A percentile compares a stretch with the other conserved stretches of the same genome.
Conservation (phyloP, 1,139 yeast genomes). For the Pichia sp. region DNA sequence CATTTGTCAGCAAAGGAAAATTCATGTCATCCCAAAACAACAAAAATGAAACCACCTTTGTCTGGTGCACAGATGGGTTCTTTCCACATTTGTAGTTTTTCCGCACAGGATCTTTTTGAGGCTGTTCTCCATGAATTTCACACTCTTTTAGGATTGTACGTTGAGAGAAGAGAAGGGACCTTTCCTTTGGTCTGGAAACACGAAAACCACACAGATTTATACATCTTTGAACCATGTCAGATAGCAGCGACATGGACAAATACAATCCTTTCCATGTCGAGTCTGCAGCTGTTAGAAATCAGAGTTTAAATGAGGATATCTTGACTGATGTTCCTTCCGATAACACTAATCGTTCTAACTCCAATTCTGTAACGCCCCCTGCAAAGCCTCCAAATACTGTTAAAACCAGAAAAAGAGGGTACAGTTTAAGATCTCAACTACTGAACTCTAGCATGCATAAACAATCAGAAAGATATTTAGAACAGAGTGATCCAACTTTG, state of each 20-base stretch:
- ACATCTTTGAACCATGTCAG: neutral
- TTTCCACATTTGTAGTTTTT: too few species aligned
- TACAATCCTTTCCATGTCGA: constrained; percentile 11
- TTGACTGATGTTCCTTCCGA: neutral
- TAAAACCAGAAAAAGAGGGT: constrained; percentile 56
- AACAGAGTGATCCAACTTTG: neutral
- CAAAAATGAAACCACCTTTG: too few species aligned
- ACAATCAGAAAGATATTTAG: constrained; percentile 18
- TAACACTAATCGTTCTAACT: neutral
- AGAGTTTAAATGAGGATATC: neutral
- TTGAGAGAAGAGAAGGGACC: too few species aligned
- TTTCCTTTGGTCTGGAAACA: neutral
- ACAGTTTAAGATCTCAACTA: constrained; percentile 67
- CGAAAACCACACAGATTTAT: neutral
- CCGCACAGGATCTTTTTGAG: too few species aligned
- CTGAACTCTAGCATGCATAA: constrained; percentile 41
- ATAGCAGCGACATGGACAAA: neutral
- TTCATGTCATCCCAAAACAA: too few species aligned
- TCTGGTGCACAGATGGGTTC: too few species aligned
- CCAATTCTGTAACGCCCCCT: neutral
- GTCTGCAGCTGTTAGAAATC: neutral
- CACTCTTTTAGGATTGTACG: too few species aligned
- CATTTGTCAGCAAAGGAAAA: neutral
- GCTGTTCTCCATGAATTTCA: too few species aligned
- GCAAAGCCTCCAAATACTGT: constrained; percentile 19